Conservation (phyloP, 2,329 filamentous ascomycete genomes). For the Penicillium brevicompactum region DNA sequence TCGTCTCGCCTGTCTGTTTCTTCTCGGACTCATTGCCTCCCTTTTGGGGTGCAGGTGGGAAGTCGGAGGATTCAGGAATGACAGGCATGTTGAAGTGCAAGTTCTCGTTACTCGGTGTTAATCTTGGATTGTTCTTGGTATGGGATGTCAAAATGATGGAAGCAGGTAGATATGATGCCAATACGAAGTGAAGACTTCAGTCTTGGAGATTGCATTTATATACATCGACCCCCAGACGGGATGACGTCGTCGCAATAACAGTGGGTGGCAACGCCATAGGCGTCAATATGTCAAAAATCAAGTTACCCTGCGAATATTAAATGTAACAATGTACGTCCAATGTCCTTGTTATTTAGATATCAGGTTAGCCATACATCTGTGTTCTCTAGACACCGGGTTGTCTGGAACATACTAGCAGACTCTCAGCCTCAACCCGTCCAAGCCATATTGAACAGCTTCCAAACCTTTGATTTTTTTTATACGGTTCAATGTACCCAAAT, state of each 20-base stretch:
- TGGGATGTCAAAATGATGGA: neutral
- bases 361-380: too few species aligned
- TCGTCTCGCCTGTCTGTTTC: constrained; percentile 36
- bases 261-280: too few species aligned
- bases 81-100: constrained; percentile 29
- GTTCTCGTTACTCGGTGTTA: neutral
- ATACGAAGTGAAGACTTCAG: neutral
- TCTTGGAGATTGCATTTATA: constrained; percentile 5
- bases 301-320: neutral
- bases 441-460: too few species aligned
- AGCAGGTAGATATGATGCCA: neutral
- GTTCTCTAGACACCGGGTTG: too few species aligned
- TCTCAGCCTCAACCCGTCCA: too few species aligned
- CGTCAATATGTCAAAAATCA: neutral
- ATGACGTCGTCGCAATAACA: constrained; percentile 21
- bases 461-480: too few species aligned
- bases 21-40: constrained; percentile 20
- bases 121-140: neutral
- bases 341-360: too few species aligned
- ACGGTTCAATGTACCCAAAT: too few species aligned
- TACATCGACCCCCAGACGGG: constrained; percentile 10
- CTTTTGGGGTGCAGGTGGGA: constrained; percentile 22
- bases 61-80: constrained; percentile 31
- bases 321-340: too few species aligned
- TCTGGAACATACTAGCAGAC: too few species aligned